Conservation (phyloP, 352 stramenopile species). For the Phytophthora pisi region DNA sequence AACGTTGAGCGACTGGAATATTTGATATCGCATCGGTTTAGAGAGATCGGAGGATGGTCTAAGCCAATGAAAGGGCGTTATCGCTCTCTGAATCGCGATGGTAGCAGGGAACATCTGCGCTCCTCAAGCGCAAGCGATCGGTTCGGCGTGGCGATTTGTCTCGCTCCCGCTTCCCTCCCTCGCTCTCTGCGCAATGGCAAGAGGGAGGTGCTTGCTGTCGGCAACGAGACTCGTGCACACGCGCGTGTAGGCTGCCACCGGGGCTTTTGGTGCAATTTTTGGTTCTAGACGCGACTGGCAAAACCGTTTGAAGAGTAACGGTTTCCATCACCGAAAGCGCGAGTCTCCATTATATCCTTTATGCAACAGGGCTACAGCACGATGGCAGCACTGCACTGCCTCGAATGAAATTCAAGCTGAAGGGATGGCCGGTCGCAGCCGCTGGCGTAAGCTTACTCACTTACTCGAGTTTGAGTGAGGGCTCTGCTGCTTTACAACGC, state of each 20-base stretch:
- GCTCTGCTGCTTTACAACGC: constrained; percentile 13
- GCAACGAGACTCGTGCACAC: not conserved
- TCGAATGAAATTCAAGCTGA: constrained; percentile 33
- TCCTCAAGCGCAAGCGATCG: constrained; percentile 12
- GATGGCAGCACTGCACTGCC: not conserved
- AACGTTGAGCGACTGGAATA: not conserved
- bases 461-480: not conserved
- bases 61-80: not conserved
- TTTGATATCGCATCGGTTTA: not conserved
- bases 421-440: not conserved
- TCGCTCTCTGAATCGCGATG: not conserved
- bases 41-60: not conserved
- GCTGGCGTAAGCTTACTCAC: constrained; percentile 2
- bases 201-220: constrained; percentile 1
- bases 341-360: not conserved
- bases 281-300: constrained; percentile 14
- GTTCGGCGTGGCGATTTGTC: constrained; percentile 20
- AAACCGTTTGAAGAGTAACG: constrained; percentile 28
- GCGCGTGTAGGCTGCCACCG: not conserved
- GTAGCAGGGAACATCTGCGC: not conserved
- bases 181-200: constrained; percentile 5
- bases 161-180: constrained; percentile 12
- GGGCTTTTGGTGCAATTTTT: not conserved
- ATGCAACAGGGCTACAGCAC: not conserved
- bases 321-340: constrained; percentile 17